phyloP scores from a whole-genome alignment of 305 asterid species.

The Striga hermonthica region DNA sequence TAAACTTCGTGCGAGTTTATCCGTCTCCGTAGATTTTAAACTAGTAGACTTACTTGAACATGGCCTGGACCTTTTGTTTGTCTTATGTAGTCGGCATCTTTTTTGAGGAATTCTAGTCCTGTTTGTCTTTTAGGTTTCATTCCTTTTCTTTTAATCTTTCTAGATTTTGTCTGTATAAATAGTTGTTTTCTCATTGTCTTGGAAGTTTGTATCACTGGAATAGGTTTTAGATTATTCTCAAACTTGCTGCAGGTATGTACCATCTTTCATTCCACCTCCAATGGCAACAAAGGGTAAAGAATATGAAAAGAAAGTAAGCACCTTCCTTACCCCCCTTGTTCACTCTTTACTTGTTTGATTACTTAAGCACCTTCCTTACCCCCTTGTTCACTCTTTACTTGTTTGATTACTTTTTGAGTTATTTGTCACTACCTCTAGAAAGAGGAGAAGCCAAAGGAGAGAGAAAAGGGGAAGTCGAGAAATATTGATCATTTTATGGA shows the following conservation, averaged over 20 bases:
- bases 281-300: conserved; percentile 78
- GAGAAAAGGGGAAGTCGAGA: conserved; percentile 65
- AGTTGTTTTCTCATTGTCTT: conserved; percentile 1
- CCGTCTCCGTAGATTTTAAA: background rate
- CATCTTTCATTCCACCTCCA: conserved; percentile 88
- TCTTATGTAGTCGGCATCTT: background rate
- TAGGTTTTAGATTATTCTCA: conserved; percentile 46
- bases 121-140: background rate
- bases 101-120: background rate
- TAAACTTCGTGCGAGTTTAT: background rate
- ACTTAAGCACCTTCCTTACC: no score
- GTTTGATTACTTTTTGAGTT: conserved; percentile 14
- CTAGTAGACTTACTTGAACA: background rate
- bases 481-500: conserved; percentile 90
- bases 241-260: conserved; percentile 81
- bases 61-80: background rate
- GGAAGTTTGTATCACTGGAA: conserved; percentile 31
- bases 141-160: background rate
- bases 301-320: conserved; percentile 65
- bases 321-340: conserved; percentile 6
- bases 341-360: background rate
- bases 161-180: background rate
- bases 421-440: conserved; percentile 37
- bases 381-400: background rate
- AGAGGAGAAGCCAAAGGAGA: conserved; percentile 80